Conservation (phyloP, 768 basidiomycete species). For the Rhodotorula babjevae region DNA sequence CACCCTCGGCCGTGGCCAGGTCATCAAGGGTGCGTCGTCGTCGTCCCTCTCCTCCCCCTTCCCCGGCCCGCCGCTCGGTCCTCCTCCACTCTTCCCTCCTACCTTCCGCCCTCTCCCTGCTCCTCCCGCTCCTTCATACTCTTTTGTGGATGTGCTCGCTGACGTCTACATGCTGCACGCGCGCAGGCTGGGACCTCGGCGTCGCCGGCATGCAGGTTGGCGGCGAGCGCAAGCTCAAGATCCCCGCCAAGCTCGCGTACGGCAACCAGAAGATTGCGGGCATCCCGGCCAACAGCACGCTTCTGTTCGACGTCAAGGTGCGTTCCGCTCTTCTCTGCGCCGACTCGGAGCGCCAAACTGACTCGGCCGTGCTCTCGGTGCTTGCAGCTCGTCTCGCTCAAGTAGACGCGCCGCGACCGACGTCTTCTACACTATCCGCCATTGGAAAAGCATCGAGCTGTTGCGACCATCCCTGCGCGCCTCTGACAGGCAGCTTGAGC, state of each 20-base stretch:
- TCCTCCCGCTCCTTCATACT: background rate
- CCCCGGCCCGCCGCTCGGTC: too few relatives aligned
- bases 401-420: background rate
- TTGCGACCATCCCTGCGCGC: too few relatives aligned
- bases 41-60: background rate
- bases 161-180: too few relatives aligned
- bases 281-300: slow-evolving; percentile 12
- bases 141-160: too few relatives aligned
- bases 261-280: slow-evolving; percentile 55
- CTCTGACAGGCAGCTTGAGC: too few relatives aligned
- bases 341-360: background rate
- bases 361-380: too few relatives aligned
- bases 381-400: background rate
- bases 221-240: slow-evolving; percentile 74
- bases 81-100: too few relatives aligned
- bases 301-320: slow-evolving; percentile 25
- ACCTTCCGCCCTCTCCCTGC: background rate
- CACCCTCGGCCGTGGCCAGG: slow-evolving; percentile 73
- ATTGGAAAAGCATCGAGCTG: too few relatives aligned
- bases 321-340: background rate
- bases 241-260: slow-evolving; percentile 54
- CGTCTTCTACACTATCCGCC: too few relatives aligned
- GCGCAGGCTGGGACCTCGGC: slow-evolving; percentile 68
- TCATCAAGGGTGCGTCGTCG: slow-evolving; percentile 56
- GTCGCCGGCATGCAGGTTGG: slow-evolving; percentile 82